Conservation (phyloP, 2,329 filamentous ascomycete genomes). For the Emericellopsis cladophorae region DNA sequence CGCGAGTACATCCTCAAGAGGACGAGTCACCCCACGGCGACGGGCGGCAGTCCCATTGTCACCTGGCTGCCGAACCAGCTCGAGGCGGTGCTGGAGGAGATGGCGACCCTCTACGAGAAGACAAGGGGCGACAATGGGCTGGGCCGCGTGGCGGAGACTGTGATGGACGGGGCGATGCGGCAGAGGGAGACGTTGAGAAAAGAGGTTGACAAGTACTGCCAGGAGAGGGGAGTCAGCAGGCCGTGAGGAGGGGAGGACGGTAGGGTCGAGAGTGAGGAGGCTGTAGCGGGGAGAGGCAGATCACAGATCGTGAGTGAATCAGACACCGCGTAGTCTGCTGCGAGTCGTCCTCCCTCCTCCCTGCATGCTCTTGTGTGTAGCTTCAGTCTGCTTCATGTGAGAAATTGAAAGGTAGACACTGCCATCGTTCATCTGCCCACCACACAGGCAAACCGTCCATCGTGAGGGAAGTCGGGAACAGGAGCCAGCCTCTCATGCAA, state of each 20-base stretch:
- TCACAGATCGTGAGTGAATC: too few species aligned
- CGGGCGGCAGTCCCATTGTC: slow-evolving; percentile 70
- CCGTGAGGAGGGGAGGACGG: background rate
- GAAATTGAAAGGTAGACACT: too few species aligned
- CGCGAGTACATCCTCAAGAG: slow-evolving; percentile 75
- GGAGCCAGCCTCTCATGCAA: too few species aligned
- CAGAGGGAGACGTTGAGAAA: slow-evolving; percentile 56
- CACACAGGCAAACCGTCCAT: too few species aligned
- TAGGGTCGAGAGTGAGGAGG: too few species aligned
- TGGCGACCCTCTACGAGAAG: slow-evolving; percentile 43
- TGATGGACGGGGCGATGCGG: slow-evolving; percentile 53
- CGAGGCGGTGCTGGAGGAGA: slow-evolving; percentile 58
- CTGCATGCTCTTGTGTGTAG: slow-evolving; percentile 58
- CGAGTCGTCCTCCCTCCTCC: slow-evolving; percentile 17
- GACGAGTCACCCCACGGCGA: slow-evolving; percentile 64
- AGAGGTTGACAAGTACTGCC: slow-evolving; percentile 66
- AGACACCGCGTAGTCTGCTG: background rate
- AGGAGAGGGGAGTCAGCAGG: slow-evolving; percentile 37
- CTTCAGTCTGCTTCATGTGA: too few species aligned
- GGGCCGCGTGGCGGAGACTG: slow-evolving; percentile 34
- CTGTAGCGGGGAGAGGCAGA: too few species aligned
- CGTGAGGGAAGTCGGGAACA: too few species aligned
- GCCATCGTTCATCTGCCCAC: too few species aligned
- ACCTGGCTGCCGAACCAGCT: slow-evolving; percentile 79
- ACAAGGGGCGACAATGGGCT: slow-evolving; percentile 27